Evolutionary conservation across 805 yeast species (phyloP), one percentile per base, ranked within the genome.

Genomic region (Lipomyces yamanashiensis): DNA sequence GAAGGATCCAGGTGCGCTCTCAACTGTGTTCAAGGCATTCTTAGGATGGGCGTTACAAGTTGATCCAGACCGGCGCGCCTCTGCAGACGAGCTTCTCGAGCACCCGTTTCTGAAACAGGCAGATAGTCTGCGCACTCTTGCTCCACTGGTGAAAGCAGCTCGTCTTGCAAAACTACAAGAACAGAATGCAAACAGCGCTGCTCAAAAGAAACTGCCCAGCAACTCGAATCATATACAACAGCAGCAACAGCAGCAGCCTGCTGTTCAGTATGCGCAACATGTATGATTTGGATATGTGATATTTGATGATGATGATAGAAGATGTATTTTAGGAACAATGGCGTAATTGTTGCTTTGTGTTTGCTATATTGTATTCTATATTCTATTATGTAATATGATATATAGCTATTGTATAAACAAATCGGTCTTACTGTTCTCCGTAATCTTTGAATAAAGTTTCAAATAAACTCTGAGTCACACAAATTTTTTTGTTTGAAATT

Each of bases 1-100:
- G 74, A 92, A 92, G 76, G 90, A 92, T 72, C 95, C 97, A 2
- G 96, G 89, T 62, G 84, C 86, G 6, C 78, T 95, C 57, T 85
- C 92, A 66, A 77, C 82, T 54, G 82, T 81, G 21, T 79, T 95
- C 73, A 84, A 86, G 70, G 78, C 81, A 56, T 95, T 95, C 72
- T 81, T 95, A 72, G 83, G 86, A 41, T 82, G 87, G 82, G 88
- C 95, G 74, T 80, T 93, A 66, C 89, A 87, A 69, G 98, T 92
- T 37, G 89, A 89, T 70, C 87, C 92, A 34, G 91, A 89, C 37
- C 84, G 85, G 68, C 82, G 98, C 74, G 92, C 89, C 0, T 84
- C 88, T 64, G 92, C 98, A 0, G 82, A 82, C 40, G 88, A 90
- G 69, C 79, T 93, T 67, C 79, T 93, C 57, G 74, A 78, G 40